Base-by-base conservation (phyloP, 2,329 filamentous ascomycete species). In the Podosphaera leucotricha region DNA sequence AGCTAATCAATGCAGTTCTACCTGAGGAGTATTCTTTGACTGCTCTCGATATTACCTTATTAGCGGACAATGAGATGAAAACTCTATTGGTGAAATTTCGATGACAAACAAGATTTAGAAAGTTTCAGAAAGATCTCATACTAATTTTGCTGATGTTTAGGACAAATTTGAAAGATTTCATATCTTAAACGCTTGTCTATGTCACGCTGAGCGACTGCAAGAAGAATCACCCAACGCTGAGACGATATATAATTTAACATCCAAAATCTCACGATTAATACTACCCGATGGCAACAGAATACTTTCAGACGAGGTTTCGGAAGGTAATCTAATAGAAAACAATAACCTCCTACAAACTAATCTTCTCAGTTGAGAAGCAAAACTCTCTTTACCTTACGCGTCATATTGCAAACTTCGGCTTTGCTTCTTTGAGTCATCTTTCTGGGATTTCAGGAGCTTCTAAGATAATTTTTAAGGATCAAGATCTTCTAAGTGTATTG, bases 401-500 rank as follows among this genome's bases (percentile, higher is more conserved):
- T 5, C 46, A 48, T 18, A 54, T 47, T 43, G 48, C 46, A 6
- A 43, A 18, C 7, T 22, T 52, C 1, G 50, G 52, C 3, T 44
- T 57, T 0, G 22, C 42, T 7, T 45, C 42, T 13, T 47, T 56
- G 38, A 46, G 8, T 3, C 16, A 28, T 21, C 46, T 48, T 33
- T 33, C 40, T 20, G 15, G 1, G 8, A 30, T 38, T 4, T 35
- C 15, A 13, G 22, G 5, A 43, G 13, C 24, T 42, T n/a, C 28
- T 38, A 20, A 28, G 2, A 10, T 8, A 30, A 20, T 16, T 15
- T 16, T 33, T 33, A 24, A 43, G 6, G n/a, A 47, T 26, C 36
- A 26, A 1, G 46, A 55, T 2, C 46, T 64, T 1, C 48, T 61
- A 43, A 58, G 59, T 2, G 43, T 63, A 3, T 49, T 61, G 10